Base-by-base conservation (phyloP, 2,329 filamentous ascomycete species). In the Corniculantispora saksenae region DNA sequence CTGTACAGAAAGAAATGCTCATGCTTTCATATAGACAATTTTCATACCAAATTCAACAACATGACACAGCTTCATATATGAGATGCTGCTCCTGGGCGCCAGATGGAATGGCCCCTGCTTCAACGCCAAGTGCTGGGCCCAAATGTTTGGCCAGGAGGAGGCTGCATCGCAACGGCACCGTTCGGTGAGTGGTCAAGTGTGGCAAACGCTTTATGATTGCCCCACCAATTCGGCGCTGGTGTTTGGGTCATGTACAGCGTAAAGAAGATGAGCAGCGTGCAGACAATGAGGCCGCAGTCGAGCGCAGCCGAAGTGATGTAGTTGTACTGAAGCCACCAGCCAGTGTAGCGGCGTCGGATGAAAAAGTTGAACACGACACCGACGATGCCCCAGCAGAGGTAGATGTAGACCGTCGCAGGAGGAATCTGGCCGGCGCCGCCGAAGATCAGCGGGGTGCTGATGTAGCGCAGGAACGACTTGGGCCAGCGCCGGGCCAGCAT, bases 271-370 rank as follows among this genome's bases (percentile, higher is more conserved):
- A 92, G 74, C 43, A 93, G 83, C 0, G 89, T 89, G 40, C 83
- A 85, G 23, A 92, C 74, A 15, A 89, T 86, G 6, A 91, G 81
- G 6, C 90, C 90, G 57, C 85, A 85, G 74, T 92, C 90, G 45
- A 93, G 79, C 1, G 87, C 90, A 0, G 90, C 90, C 23, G 89
- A 91, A 0, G 89, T 86, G 72, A 92, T 83, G 74, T 92, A 93
- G 79, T 93, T 92, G 79, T 91, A 93, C 75, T 89, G 87, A 75
- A 90, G 80, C 90, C 90, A 93, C 90, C 90, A 92, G 40, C 88
- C 89, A 4, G 83, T 85, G 77, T 84, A 89, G 67, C 85, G 83
- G 65, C 87, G 82, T 73, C 86, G 85, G 73, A 92, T 84, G 70
- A 82, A 86, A 70, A 84, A 89, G 76, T 92, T 91, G 79, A 92